A percentile compares a stretch with the other conserved stretches of the same genome.
Evolutionary conservation across 257 asterid genomes (phyloP).

Genomic region (Solanum boliviense): DNA sequence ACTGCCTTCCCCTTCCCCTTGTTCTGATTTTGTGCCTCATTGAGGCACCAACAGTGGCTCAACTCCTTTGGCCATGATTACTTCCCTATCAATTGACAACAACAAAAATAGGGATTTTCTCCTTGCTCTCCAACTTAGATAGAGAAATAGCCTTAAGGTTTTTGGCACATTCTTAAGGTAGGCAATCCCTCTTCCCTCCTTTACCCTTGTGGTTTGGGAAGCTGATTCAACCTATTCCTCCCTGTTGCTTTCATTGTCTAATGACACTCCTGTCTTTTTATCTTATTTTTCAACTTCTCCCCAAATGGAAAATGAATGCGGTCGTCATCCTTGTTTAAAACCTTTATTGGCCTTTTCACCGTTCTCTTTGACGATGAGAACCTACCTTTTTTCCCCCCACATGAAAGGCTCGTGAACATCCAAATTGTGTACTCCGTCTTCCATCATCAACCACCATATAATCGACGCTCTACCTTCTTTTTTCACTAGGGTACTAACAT

Average conservation of each 20-base stretch:
- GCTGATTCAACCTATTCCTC: background rate
- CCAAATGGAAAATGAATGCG: background rate
- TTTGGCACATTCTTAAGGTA: background rate
- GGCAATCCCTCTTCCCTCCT: background rate
- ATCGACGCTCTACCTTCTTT: background rate
- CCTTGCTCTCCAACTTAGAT: background rate
- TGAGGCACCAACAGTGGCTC: background rate
- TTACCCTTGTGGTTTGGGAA: background rate
- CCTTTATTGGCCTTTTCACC: background rate
- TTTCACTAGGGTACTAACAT: background rate
- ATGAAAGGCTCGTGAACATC: background rate
- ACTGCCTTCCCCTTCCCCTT: background rate
- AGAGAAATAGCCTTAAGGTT: background rate
- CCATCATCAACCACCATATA: background rate
- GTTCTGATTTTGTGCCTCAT: background rate
- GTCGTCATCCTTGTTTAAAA: background rate
- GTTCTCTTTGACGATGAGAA: background rate
- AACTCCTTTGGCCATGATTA: background rate
- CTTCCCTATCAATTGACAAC: background rate
- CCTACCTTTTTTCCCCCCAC: background rate
- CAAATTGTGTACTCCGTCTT: background rate
- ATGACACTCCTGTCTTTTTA: background rate
- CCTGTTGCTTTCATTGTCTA: background rate
- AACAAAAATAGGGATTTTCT: background rate
- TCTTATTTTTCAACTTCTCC: background rate